Base-by-base conservation (phyloP, 768 basidiomycete genomes). In the Ramaria rubella region DNA sequence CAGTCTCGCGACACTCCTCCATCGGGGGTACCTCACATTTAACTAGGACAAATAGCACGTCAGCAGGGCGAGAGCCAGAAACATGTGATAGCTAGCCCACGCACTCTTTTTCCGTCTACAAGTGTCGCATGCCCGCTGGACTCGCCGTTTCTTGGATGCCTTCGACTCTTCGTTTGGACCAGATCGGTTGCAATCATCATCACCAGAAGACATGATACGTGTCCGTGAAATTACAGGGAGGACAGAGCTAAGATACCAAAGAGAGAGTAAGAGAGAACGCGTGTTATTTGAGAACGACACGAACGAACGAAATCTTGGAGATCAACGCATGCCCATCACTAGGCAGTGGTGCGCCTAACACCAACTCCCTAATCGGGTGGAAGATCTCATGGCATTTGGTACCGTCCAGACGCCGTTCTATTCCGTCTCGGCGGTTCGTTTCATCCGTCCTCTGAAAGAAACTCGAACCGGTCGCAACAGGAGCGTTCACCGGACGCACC, bases 41-140 rank as follows among this genome's bases (percentile, higher is more conserved):
- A n/a, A n/a, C n/a, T n/a, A n/a, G n/a, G n/a, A n/a, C n/a, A n/a
- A n/a, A n/a, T n/a, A n/a, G n/a, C n/a, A n/a, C n/a, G 52, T 57
- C 49, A 40, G 45, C 30, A 24, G 31, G 61, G 58, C 34, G 65
- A 61, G 38, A 61, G 43, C 60, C 68, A 69, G 55, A 68, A 62
- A 31, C 68, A 65, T 58, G 68, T 61, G 61, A 64, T 53, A 40
- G 19, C 27, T 19, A 12, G 46, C 15, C 19, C 19, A 69, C 80
- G 60, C 57, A 85, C 88, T 83, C 72, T 94, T 94, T 76, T 91
- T 92, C 57, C 87, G 75, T 34, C 90, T 75, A 65, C 90, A 93
- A 0, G 83, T 78, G 64, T 92, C 90, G 65, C 90, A 93, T 6
- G 89, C 89, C 27, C 89, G 72, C 68, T 88, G 86, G 29, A 90